Conservation (phyloP, 306 rosid genomes). For the Fagus sylvatica region DNA sequence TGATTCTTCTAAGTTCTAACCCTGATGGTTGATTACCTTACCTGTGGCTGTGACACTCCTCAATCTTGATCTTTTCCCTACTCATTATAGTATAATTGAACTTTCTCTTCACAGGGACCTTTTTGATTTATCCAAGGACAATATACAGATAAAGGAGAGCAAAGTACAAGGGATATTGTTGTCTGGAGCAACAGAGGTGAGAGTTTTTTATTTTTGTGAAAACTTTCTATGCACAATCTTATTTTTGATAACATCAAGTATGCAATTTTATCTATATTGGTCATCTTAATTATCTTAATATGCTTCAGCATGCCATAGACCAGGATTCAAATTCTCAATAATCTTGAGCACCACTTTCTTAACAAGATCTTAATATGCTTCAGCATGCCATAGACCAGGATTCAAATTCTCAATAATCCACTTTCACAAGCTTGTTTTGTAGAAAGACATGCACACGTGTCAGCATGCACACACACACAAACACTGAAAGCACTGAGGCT, state of each 20-base stretch:
- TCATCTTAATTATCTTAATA: background rate
- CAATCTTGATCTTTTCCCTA: background rate
- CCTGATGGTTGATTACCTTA: background rate
- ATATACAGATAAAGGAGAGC: constrained; percentile 79
- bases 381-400: too few species aligned
- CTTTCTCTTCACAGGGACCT: constrained; percentile 59
- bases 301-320: background rate
- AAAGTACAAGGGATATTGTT: constrained; percentile 72
- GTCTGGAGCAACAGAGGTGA: constrained; percentile 67
- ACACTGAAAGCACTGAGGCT: background rate
- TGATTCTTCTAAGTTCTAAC: constrained; percentile 11
- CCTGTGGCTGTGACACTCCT: background rate
- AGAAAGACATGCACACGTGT: background rate
- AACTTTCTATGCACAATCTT: background rate
- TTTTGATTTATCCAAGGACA: constrained; percentile 76
- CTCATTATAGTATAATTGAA: constrained; percentile 3
- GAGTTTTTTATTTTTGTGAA: constrained; percentile 14
- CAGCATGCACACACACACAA: background rate
- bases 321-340: background rate
- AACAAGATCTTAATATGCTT: too few species aligned
- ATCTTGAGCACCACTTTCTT: too few species aligned
- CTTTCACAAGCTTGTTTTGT: background rate
- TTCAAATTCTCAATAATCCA: too few species aligned
- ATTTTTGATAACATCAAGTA: background rate
- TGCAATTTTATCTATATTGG: background rate